Evolutionary conservation across 1,284 basidiomycete species (phyloP).

Genomic region (Leccinum pseudoinsigne): DNA sequence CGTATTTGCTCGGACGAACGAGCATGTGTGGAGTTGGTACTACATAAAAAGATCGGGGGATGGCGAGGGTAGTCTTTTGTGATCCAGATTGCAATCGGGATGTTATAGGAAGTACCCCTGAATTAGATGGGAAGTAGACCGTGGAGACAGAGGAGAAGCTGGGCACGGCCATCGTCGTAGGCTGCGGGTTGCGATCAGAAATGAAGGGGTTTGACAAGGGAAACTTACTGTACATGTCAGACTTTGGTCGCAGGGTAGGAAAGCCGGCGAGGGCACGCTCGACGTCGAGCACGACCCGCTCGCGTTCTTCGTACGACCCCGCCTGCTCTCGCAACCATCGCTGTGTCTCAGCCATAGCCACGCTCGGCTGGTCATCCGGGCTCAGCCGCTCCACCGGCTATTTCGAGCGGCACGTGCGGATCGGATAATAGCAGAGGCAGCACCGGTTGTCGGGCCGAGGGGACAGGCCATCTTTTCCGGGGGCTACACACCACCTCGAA

Average conservation of each 20-base stretch:
- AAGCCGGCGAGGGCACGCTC: conserved; percentile 61
- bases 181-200: conserved; percentile 45
- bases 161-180: conserved; percentile 92
- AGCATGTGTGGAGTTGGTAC: conserved; percentile 94
- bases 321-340: conserved; percentile 72
- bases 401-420: not conserved
- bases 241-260: conserved; percentile 79
- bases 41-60: conserved; percentile 88
- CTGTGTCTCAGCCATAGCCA: conserved; percentile 37
- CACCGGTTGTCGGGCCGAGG: not conserved
- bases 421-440: not conserved
- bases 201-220: not conserved
- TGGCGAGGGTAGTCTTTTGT: conserved; percentile 77
- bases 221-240: conserved; percentile 86
- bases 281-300: conserved; percentile 62
- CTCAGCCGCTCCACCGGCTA: not conserved
- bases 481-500: conserved; percentile 1
- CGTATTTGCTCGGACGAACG: conserved; percentile 71
- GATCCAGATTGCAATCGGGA: conserved; percentile 91
- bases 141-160: conserved; percentile 87
- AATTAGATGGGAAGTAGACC: conserved; percentile 91
- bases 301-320: conserved; percentile 62
- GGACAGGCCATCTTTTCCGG: not conserved
- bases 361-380: not conserved
- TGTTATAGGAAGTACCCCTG: conserved; percentile 83